Evolutionary conservation across 768 basidiomycete genomes (phyloP), one percentile per base, ranked within the genome.

Genomic region (Porpolomopsis calyptriformis): DNA sequence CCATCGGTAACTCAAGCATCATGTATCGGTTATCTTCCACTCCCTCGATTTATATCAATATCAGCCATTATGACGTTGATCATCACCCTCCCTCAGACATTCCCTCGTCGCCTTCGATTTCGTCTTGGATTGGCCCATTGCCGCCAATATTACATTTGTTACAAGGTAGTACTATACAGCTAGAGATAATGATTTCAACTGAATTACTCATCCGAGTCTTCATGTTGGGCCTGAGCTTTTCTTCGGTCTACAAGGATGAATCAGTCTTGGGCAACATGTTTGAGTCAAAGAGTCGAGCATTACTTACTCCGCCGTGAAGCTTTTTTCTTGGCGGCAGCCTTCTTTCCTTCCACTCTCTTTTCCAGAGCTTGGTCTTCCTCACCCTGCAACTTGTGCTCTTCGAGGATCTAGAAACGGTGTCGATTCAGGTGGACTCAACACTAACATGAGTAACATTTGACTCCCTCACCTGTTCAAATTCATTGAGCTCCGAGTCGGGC

Each of bases 351-450:
- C 11, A 87, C 90, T 24, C 86, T 78, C 54, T 84, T 85, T 66
- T 93, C 87, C 19, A 96, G 72, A 18, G 81, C 92, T 49, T 92
- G 81, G 53, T 97, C 93, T 60, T 94, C 93, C 49, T 82, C 78
- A 3, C 96, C 96, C 62, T 94, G 88, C 2, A 73, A 70, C 50
- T 74, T 80, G 58, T 86, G 75, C 53, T 90, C 85, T 16, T 87
- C 82, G 4, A 98, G 71, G 24, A 92, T 92, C 89, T 92, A 50
- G 20, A 29, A n/a, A n/a, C n/a, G n/a, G n/a, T n/a, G n/a, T 34
- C 10, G 31, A 42, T 26, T 22, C 22, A 25, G n/a, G n/a, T n/a
- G n/a, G n/a, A n/a, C n/a, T n/a, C n/a, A n/a, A n/a, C n/a, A n/a
- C n/a, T n/a, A n/a, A n/a, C n/a, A n/a, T n/a, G n/a, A n/a, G n/a